These are phyloP conservation scores for Aegilops sharonensis DNA, from an alignment of 176 grass and related monocot genomes.

Conservation along the genomic window DNA sequence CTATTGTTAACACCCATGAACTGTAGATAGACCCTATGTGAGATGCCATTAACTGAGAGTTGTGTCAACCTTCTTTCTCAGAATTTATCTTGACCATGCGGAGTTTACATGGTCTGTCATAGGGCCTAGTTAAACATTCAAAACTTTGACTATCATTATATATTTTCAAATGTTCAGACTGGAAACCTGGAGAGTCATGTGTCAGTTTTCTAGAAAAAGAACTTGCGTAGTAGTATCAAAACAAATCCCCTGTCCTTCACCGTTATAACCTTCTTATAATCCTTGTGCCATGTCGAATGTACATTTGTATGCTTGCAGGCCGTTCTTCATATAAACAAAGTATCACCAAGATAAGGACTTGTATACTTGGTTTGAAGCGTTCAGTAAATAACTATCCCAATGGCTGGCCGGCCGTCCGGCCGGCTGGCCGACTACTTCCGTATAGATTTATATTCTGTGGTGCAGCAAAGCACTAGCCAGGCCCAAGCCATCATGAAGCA, in stretches of 20 bases:
- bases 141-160: not conserved
- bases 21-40: not conserved
- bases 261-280: not conserved
- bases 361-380: not conserved
- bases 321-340: not conserved
- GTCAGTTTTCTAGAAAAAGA: not conserved
- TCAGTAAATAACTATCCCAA: not conserved
- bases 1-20: conserved; percentile 6
- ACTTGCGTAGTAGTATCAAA: not conserved
- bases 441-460: not conserved
- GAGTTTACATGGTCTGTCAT: not conserved
- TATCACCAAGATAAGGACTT: not conserved
- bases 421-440: not conserved
- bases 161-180: not conserved
- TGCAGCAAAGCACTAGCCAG: not conserved
- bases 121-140: not conserved
- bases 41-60: not conserved
- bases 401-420: not conserved
- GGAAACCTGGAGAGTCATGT: not conserved
- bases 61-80: not conserved
- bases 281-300: not conserved
- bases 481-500: not conserved
- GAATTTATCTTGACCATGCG: not conserved
- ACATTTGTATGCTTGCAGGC: not conserved
- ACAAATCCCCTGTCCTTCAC: not conserved